Base-by-base conservation (phyloP, 345 rosid species). In the Hypericum perforatum region DNA sequence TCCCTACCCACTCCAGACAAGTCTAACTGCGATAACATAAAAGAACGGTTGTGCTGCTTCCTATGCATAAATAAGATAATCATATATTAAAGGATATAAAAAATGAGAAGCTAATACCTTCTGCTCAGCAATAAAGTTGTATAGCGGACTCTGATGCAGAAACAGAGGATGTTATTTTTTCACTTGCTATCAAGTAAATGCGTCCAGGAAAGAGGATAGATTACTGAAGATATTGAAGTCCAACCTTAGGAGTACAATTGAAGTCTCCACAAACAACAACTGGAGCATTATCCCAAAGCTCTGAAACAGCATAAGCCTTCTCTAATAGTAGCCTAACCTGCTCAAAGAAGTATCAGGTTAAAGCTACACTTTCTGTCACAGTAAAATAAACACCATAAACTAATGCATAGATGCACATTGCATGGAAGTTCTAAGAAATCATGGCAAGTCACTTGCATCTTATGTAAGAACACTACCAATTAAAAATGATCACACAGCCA, bases 211-310 rank as follows among this genome's bases (percentile, higher is more conserved):
- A 22, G 32, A 22, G 32, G 32, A 22, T 22, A 1, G 32, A 22
- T 22, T 22, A 22, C 53, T 41, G 13, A 13, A 41, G 37, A 63
- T 15, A 29, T 42, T 29, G 64, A 56, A 53, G 39, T 41, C 56
- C n/a, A 16, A 85, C 98, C 96, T 83, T 82, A 12, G 96, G 98
- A 44, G 95, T 91, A 63, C 89, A 85, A 64, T 91, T 91, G 66
- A 88, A 85, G 70, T 91, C 98, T 53, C 96, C 96, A 74, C 98
- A 87, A 52, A 91, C 74, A 78, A 91, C 86, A 67, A 87, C 78
- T 50, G 96, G 95, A 12, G 95, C 86, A 81, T 76, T 71, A 64
- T 83, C 72, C 98, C 96, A 91, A 43, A 62, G 58, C 72, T 71
- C 76, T 32, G 98, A 85, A 62, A 82, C 84, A 50, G 78, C 75